Conservation (phyloP, 495 filamentous ascomycete species). For the Aspergillus homomorphus region DNA sequence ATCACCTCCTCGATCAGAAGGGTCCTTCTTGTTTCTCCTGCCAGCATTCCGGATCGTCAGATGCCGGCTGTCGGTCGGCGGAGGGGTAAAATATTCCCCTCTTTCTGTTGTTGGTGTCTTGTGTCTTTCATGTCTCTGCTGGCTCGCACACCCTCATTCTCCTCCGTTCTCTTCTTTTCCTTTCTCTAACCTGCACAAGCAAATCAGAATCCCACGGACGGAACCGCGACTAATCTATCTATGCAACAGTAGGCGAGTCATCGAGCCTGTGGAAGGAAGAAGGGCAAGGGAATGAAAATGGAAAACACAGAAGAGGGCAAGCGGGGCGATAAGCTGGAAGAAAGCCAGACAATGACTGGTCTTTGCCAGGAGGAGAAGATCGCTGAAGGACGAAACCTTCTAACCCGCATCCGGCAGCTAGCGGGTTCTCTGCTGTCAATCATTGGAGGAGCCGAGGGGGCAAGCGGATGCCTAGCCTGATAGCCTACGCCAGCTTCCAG, state of each 20-base stretch:
- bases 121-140: not conserved
- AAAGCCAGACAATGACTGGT: conserved; percentile 14
- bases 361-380: conserved; percentile 11
- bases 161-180: conserved; percentile 1
- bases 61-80: not conserved
- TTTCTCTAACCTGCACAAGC: not conserved
- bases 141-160: not conserved
- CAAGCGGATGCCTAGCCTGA: conserved; percentile 21
- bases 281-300: not conserved
- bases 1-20: not conserved
- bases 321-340: conserved; percentile 28
- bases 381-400: conserved; percentile 11
- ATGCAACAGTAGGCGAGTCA: not conserved
- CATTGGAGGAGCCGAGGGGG: conserved; percentile 15
- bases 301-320: conserved; percentile 7
- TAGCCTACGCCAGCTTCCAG: conserved; percentile 18
- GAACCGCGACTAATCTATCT: conserved; percentile 4
- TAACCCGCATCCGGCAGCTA: conserved; percentile 21
- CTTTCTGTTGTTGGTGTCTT: not conserved
- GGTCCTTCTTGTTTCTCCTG: not conserved
- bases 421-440: not conserved
- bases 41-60: not conserved
- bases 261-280: no score
- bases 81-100: not conserved
- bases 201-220: conserved; percentile 13